These are phyloP conservation scores for Quillaja saponaria DNA, from an alignment of 306 rosid genomes.

Conservation along the genomic window DNA sequence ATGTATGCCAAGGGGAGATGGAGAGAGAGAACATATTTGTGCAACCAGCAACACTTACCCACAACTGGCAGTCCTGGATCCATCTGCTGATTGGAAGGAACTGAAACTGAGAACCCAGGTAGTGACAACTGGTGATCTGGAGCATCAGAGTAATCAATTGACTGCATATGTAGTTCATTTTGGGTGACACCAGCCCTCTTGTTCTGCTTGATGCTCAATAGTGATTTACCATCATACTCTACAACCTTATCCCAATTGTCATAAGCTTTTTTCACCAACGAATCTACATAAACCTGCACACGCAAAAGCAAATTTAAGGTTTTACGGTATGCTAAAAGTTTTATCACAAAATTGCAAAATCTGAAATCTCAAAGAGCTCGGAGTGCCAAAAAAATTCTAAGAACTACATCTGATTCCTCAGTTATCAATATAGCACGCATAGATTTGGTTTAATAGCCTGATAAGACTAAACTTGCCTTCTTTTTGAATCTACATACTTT, in stretches of 20 bases:
- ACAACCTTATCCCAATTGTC: conserved; percentile 90
- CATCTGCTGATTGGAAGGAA: conserved; percentile 58
- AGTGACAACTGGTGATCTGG: conserved; percentile 59
- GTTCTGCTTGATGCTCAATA: conserved; percentile 49
- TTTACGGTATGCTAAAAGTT: conserved; percentile 24
- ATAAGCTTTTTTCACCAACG: conserved; percentile 89
- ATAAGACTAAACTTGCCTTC: background rate
- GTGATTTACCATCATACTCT: conserved; percentile 92
- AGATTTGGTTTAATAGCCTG: background rate
- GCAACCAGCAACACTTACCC: conserved; percentile 50
- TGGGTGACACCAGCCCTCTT: conserved; percentile 44
- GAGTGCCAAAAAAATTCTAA: conserved; percentile 6
- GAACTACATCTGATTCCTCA: conserved; percentile 7
- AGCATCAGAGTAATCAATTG: conserved; percentile 45
- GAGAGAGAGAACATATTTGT: background rate
- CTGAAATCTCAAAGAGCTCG: conserved; percentile 20
- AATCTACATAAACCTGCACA: conserved; percentile 84
- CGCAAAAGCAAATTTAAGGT: conserved; percentile 33
- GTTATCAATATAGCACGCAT: conserved; percentile 12
- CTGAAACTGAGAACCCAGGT: conserved; percentile 41
- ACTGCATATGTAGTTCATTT: conserved; percentile 52
- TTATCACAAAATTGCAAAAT: conserved; percentile 16
- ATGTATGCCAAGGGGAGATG: rapidly evolving
- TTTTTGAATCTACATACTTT: background rate
- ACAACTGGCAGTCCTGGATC: conserved; percentile 55